Evolutionary conservation across 805 yeast genomes (phyloP).

Genomic region (Clavispora phyllophila): DNA sequence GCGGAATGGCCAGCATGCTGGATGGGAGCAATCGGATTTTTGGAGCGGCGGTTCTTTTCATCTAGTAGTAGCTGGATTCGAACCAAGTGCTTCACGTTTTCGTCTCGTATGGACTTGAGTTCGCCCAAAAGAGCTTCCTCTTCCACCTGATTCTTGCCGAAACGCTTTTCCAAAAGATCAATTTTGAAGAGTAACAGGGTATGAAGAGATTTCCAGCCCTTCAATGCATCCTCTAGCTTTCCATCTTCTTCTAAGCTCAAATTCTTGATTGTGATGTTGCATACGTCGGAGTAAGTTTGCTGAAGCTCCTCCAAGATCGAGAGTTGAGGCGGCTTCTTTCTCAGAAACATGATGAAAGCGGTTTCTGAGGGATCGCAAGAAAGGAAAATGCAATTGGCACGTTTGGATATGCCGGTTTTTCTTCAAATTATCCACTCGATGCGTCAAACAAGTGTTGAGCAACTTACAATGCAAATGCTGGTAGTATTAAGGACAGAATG

Average conservation of each 20-base stretch:
- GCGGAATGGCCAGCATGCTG: neutral
- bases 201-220: conserved; percentile 73
- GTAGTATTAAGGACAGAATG: neutral
- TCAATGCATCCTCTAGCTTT: conserved; percentile 50
- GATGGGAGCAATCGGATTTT: conserved; percentile 8
- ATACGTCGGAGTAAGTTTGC: conserved; percentile 57
- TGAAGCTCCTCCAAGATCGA: conserved; percentile 47
- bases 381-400: neutral
- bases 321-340: conserved; percentile 57
- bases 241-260: conserved; percentile 53
- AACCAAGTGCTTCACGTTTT: conserved; percentile 38
- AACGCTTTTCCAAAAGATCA: conserved; percentile 46
- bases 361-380: neutral
- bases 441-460: neutral
- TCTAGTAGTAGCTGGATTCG: conserved; percentile 37
- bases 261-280: conserved; percentile 54
- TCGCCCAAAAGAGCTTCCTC: conserved; percentile 19
- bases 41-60: conserved; percentile 19
- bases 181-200: conserved; percentile 53
- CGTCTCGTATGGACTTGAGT: conserved; percentile 34
- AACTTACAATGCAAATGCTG: neutral
- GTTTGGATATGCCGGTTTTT: neutral
- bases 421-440: neutral
- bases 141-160: conserved; percentile 19
- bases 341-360: conserved; percentile 38